Conservation (phyloP, 1,139 yeast genomes). For the Lodderomyces orthopsilosis region DNA sequence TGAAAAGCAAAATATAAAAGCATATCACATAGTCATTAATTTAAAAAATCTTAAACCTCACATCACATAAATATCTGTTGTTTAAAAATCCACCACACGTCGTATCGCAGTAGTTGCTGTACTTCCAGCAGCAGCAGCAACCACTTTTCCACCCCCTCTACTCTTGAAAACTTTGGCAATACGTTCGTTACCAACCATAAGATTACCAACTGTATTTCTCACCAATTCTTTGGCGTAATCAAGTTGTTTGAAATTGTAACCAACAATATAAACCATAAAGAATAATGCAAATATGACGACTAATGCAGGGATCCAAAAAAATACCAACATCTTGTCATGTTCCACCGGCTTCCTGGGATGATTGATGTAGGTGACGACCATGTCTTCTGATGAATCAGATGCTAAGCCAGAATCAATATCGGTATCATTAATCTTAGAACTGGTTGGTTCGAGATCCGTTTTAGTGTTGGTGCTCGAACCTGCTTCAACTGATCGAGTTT, state of each 20-base stretch:
- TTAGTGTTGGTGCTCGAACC: background rate
- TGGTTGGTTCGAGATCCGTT: background rate
- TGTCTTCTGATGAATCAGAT: slow-evolving; percentile 52
- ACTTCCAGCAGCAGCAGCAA: slow-evolving; percentile 2
- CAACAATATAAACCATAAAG: slow-evolving; percentile 50
- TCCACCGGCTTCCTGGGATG: slow-evolving; percentile 64
- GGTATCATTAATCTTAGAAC: background rate
- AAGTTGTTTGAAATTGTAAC: slow-evolving; percentile 41
- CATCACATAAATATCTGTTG: background rate
- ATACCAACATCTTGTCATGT: slow-evolving; percentile 81
- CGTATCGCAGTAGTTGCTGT: slow-evolving; percentile 1
- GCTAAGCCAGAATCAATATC: slow-evolving; percentile 23
- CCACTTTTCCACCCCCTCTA: slow-evolving; percentile 7
- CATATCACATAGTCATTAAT: background rate
- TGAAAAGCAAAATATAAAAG: background rate
- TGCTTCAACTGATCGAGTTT: background rate
- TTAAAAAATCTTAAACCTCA: background rate
- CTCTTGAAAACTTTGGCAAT: slow-evolving; percentile 51
- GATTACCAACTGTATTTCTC: slow-evolving; percentile 55
- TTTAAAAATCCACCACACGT: background rate
- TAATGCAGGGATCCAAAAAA: slow-evolving; percentile 83
- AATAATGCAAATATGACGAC: slow-evolving; percentile 51
- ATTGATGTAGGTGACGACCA: slow-evolving; percentile 54
- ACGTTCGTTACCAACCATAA: slow-evolving; percentile 69
- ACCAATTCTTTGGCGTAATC: slow-evolving; percentile 45